Base-by-base conservation (phyloP, 768 basidiomycete species). In the Xerocomellus chrysenteron region DNA sequence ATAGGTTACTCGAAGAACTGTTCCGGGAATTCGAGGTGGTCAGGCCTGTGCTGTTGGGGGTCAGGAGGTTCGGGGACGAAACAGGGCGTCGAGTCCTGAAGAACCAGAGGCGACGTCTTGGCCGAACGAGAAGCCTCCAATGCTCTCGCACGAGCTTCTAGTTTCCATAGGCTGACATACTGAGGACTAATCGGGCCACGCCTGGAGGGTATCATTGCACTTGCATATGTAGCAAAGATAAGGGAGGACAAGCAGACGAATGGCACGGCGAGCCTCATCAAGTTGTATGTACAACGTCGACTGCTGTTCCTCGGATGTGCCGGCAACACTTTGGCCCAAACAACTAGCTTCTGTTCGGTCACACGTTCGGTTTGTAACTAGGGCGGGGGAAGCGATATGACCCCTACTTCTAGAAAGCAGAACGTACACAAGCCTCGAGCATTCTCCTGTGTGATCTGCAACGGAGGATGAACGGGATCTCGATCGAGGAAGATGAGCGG, bases 1-100 rank as follows among this genome's bases (percentile, higher is more conserved):
- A 96, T 74, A 3, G 90, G 92, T 66, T 98, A 94, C 52, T 79
- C 72, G 74, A 96, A 95, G 77, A 83, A 90, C 46, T 82, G 81
- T 4, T 80, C 79, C 14, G 75, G 75, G 68, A 88, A 88, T 36
- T 80, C 78, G 21, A 60, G 42, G 57, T 62, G 28, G 28, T 28
- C 6, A 5, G 28, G 28, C 28, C 5, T 28, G 28, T 7, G 28
- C 28, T 28, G 28, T 28, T 28, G 55, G 50, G 60, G 52, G 36
- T 52, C 54, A 49, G 30, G n/a, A 9, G 45, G n/a, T 30, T 45
- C 56, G 8, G 59, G 45, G 36, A 49, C 26, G 42, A 62, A 56
- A 16, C 56, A 62, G 51, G 61, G 48, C 39, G 50, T 40, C 26
- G 45, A 59, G 39, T 56, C 26, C 26, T 28, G 26, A 28, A 28